phyloP scores from a whole-genome alignment of 768 basidiomycete species.

The Mycena albidolilacea region DNA sequence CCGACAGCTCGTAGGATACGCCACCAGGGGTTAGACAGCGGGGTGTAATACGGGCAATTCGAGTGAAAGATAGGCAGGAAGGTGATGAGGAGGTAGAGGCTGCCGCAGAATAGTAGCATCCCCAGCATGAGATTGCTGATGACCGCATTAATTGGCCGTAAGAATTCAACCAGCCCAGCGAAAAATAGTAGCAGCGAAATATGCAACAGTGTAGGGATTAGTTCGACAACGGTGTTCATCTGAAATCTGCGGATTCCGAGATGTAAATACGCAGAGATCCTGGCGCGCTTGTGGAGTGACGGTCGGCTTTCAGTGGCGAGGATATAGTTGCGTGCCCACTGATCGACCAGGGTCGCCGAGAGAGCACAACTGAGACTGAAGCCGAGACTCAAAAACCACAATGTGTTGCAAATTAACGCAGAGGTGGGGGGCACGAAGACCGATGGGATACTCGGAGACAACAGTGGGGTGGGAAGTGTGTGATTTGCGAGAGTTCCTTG shows the following conservation, averaged over 20 bases:
- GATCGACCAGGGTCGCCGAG: slow-evolving; percentile 62
- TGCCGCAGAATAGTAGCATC: slow-evolving; percentile 47
- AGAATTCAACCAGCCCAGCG: slow-evolving; percentile 61
- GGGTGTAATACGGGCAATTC: slow-evolving; percentile 55
- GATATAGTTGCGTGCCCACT: slow-evolving; percentile 62
- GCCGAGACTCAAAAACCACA: slow-evolving; percentile 64
- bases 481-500: slow-evolving; percentile 24
- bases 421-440: slow-evolving; percentile 47
- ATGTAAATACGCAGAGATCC: slow-evolving; percentile 58
- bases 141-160: slow-evolving; percentile 52
- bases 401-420: slow-evolving; percentile 54
- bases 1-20: slow-evolving; percentile 45
- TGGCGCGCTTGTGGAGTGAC: slow-evolving; percentile 55
- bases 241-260: slow-evolving; percentile 55
- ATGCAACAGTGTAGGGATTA: slow-evolving; percentile 63
- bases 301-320: slow-evolving; percentile 52
- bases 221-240: slow-evolving; percentile 56
- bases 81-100: slow-evolving; percentile 50
- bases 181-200: slow-evolving; percentile 66
- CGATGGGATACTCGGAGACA: slow-evolving; percentile 21
- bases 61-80: slow-evolving; percentile 51
- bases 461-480: slow-evolving; percentile 7
- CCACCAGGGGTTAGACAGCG: slow-evolving; percentile 53
- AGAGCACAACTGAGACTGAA: slow-evolving; percentile 59
- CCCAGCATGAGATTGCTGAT: slow-evolving; percentile 51